A percentile compares a stretch with the other conserved stretches of the same genome.
Evolutionary conservation across 2,329 filamentous ascomycete genomes (phyloP).

Genomic region (Colletotrichum spinosum): DNA sequence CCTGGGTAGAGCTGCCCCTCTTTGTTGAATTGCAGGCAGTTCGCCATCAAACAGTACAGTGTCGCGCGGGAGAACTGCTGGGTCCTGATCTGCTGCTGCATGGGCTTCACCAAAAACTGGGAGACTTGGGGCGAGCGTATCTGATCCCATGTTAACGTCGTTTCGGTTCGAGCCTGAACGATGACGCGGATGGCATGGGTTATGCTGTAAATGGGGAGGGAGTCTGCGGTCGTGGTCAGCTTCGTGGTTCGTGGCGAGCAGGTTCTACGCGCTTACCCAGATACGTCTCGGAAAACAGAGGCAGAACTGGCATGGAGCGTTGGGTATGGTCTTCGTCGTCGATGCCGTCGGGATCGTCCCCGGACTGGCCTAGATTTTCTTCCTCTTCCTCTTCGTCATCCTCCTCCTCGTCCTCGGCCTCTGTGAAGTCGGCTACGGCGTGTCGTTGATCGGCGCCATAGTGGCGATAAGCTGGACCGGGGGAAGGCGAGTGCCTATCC

Average conservation of each 20-base stretch:
- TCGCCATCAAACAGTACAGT: constrained; percentile 90
- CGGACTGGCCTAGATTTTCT: constrained; percentile 42
- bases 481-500: constrained; percentile 33
- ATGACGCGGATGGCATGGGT: constrained; percentile 91
- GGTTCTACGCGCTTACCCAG: constrained; percentile 67
- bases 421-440: constrained; percentile 74
- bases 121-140: constrained; percentile 95
- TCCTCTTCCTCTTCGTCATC: constrained; percentile 53
- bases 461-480: constrained; percentile 42
- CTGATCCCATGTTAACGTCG: constrained; percentile 93
- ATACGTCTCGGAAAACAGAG: constrained; percentile 83
- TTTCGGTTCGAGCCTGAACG: constrained; percentile 88
- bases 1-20: constrained; percentile 85
- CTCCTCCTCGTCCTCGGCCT: constrained; percentile 67
- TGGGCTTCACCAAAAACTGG: constrained; percentile 94
- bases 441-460: constrained; percentile 55
- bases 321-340: constrained; percentile 49
- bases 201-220: constrained; percentile 88
- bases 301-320: constrained; percentile 63
- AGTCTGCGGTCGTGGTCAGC: constrained; percentile 65
- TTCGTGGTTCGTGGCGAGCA: constrained; percentile 22
- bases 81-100: constrained; percentile 87
- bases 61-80: constrained; percentile 89
- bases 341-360: constrained; percentile 49
- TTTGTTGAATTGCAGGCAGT: constrained; percentile 92